These are phyloP conservation scores for Xerocomus spinulosus DNA, from an alignment of 768 basidiomycete genomes.

Conservation along the genomic window DNA sequence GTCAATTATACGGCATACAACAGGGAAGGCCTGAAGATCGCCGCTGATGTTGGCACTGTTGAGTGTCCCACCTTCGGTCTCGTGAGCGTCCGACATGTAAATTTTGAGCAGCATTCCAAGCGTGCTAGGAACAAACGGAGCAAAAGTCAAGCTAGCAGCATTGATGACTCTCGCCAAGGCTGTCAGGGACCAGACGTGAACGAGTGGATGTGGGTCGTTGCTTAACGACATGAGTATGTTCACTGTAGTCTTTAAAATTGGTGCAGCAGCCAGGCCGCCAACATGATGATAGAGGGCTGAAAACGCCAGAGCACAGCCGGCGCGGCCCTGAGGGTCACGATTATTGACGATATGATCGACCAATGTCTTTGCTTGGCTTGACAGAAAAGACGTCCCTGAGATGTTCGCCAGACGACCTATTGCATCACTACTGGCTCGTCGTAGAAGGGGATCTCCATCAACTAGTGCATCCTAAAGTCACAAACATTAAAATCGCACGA, in stretches of 20 bases:
- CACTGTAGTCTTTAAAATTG: slow-evolving; percentile 91
- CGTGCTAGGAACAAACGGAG: slow-evolving; percentile 83
- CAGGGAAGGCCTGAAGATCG: slow-evolving; percentile 88
- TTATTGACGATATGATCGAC: slow-evolving; percentile 94
- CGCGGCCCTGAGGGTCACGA: slow-evolving; percentile 86
- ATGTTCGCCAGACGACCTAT: slow-evolving; percentile 84
- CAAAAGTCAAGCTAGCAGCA: slow-evolving; percentile 87
- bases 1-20: slow-evolving; percentile 88
- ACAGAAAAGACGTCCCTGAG: slow-evolving; percentile 79
- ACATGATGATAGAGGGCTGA: slow-evolving; percentile 89
- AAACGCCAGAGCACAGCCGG: slow-evolving; percentile 90
- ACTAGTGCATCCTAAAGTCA: slow-evolving; percentile 63
- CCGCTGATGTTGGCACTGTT: slow-evolving; percentile 82
- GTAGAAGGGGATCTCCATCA: slow-evolving; percentile 73
- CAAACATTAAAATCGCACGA: slow-evolving; percentile 7
- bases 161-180: slow-evolving; percentile 85
- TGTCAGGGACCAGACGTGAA: slow-evolving; percentile 89
- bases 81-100: slow-evolving; percentile 86
- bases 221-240: slow-evolving; percentile 92
- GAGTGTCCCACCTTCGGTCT: slow-evolving; percentile 84
- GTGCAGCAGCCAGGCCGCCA: slow-evolving; percentile 91
- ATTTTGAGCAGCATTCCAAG: slow-evolving; percentile 88
- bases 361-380: slow-evolving; percentile 80
- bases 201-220: slow-evolving; percentile 94
- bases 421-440: slow-evolving; percentile 79